These are phyloP conservation scores for Mycosphaerelloides madeirae DNA, from an alignment of 2,329 filamentous ascomycete species.

Conservation along the genomic window DNA sequence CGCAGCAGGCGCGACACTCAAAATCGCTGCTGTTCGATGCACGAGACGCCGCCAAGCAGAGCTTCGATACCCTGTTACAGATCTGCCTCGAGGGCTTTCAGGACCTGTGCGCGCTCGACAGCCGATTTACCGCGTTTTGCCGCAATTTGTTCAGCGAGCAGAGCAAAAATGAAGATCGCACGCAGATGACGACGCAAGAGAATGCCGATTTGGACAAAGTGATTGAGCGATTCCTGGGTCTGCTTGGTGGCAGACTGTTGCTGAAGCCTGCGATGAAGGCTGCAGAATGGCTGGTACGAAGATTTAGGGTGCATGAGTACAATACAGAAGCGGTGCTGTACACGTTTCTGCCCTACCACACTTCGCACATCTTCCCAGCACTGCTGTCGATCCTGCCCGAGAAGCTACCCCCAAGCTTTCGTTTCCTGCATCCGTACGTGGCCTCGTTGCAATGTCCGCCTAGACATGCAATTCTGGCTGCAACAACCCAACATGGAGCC, in stretches of 20 bases:
- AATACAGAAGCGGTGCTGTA: slow-evolving; percentile 74
- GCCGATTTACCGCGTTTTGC: slow-evolving; percentile 69
- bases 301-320: slow-evolving; percentile 91
- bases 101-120: slow-evolving; percentile 83
- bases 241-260: slow-evolving; percentile 70
- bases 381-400: slow-evolving; percentile 79
- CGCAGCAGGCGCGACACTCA: slow-evolving; percentile 84
- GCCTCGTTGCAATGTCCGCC: slow-evolving; percentile 71
- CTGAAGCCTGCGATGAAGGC: slow-evolving; percentile 85
- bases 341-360: slow-evolving; percentile 90
- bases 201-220: slow-evolving; percentile 76
- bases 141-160: slow-evolving; percentile 86
- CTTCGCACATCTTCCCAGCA: slow-evolving; percentile 76
- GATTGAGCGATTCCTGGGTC: slow-evolving; percentile 75
- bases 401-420: slow-evolving; percentile 69
- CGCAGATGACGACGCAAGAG: slow-evolving; percentile 73
- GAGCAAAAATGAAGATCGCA: slow-evolving; percentile 82
- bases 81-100: slow-evolving; percentile 86
- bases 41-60: slow-evolving; percentile 77
- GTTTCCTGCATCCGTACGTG: slow-evolving; percentile 82
- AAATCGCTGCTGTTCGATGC: slow-evolving; percentile 94
- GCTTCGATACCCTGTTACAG: slow-evolving; percentile 80
- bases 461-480: slow-evolving; percentile 75
- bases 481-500: slow-evolving; percentile 69
- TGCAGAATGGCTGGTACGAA: slow-evolving; percentile 87